Conservation (phyloP, 148 eudicot genomes). For the Persicaria tinctoria region DNA sequence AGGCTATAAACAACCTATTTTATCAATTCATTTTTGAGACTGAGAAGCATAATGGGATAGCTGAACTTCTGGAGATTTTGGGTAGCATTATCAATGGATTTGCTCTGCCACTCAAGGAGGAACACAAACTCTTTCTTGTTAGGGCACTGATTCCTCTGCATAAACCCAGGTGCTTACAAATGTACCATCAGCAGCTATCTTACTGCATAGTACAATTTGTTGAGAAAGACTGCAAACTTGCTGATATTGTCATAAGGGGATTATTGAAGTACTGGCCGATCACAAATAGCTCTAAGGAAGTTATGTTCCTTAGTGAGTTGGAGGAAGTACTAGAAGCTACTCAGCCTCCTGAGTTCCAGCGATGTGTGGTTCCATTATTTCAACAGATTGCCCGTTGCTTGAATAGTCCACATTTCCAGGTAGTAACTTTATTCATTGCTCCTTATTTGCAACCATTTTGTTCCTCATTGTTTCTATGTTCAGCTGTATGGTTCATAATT, state of each 20-base stretch:
- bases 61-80: slow-evolving; percentile 14
- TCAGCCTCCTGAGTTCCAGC: slow-evolving; percentile 11
- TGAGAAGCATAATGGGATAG: slow-evolving; percentile 8
- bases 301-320: slow-evolving; percentile 13
- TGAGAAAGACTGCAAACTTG: slow-evolving; percentile 14
- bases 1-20: slow-evolving; percentile 13
- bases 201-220: slow-evolving; percentile 14
- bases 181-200: slow-evolving; percentile 14
- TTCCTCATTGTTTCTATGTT: not conserved
- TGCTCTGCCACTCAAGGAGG: slow-evolving; percentile 18
- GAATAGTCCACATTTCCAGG: slow-evolving; percentile 12
- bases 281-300: slow-evolving; percentile 15
- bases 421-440: not conserved
- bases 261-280: slow-evolving; percentile 17
- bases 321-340: slow-evolving; percentile 16
- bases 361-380: slow-evolving; percentile 13
- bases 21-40: slow-evolving; percentile 15
- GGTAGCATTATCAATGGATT: slow-evolving; percentile 16
- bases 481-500: not conserved
- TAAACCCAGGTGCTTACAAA: slow-evolving; percentile 12
- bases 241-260: slow-evolving; percentile 15
- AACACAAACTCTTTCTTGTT: slow-evolving; percentile 12
- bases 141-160: slow-evolving; percentile 13
- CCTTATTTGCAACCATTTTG: not conserved
- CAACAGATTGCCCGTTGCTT: slow-evolving; percentile 11